Percentiles rank a stretch among this genome's conserved stretches.
These are phyloP conservation scores for Capronia americana DNA, from an alignment of 2,329 filamentous ascomycete species.

Conservation along the genomic window DNA sequence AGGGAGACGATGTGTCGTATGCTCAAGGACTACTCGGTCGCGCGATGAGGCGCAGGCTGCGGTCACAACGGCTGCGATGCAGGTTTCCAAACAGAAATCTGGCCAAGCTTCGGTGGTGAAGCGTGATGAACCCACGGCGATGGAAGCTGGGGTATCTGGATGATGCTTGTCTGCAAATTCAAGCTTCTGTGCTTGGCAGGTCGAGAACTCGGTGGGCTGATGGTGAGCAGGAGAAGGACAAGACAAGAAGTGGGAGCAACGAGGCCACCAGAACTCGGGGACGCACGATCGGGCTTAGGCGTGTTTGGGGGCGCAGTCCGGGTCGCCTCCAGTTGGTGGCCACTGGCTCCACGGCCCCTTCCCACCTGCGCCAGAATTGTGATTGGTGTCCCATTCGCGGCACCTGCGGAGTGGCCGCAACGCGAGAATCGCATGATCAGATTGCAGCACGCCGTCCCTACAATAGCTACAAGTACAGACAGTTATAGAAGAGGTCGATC, in stretches of 20 bases:
- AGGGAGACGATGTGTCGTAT: background rate
- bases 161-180: constrained; percentile 33
- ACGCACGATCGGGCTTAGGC: background rate
- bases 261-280: background rate
- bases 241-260: background rate
- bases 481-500: background rate
- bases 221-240: constrained; percentile 6
- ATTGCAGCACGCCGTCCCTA: too few relatives aligned
- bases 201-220: constrained; percentile 23
- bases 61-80: background rate
- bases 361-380: background rate
- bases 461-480: background rate
- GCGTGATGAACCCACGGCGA: constrained; percentile 25
- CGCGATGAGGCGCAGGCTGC: background rate
- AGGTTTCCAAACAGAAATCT: background rate
- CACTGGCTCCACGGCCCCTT: background rate
- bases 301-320: background rate
- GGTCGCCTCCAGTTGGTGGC: constrained; percentile 2
- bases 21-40: background rate
- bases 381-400: background rate
- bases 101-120: constrained; percentile 35
- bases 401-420: too few relatives aligned
- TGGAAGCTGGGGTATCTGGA: constrained; percentile 28
- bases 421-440: too few relatives aligned
- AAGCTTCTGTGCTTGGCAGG: constrained; percentile 37